A percentile compares a stretch with the other conserved stretches of the same genome.
These are phyloP conservation scores for Penstemon newberryi DNA, from an alignment of 257 asterid genomes.

Conservation along the genomic window DNA sequence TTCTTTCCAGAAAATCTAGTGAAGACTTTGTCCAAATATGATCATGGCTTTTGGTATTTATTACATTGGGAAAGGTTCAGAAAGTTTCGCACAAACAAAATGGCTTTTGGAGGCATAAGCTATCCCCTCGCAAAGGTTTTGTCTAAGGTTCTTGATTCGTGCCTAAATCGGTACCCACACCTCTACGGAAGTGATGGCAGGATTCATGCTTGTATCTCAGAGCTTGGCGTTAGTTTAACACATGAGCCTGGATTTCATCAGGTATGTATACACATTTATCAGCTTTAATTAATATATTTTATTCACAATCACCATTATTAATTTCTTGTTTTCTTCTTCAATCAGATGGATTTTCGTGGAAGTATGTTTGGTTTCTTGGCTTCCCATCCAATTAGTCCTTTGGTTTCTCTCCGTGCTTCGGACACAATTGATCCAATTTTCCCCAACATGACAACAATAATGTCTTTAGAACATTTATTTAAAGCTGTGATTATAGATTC, in stretches of 20 bases:
- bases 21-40: conserved; percentile 73
- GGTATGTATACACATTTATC: conserved; percentile 38
- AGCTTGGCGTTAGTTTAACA: conserved; percentile 73
- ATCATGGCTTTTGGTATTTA: conserved; percentile 76
- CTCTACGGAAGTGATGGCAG: conserved; percentile 75
- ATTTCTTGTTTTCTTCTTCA: neutral
- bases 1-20: conserved; percentile 83
- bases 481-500: conserved; percentile 56
- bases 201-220: conserved; percentile 67
- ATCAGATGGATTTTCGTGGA: conserved; percentile 79
- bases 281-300: neutral
- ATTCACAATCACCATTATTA: neutral
- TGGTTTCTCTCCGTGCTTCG: conserved; percentile 69
- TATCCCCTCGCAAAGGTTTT: conserved; percentile 67
- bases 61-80: conserved; percentile 72
- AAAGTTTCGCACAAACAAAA: conserved; percentile 50
- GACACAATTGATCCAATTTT: conserved; percentile 60
- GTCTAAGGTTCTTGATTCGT: conserved; percentile 66
- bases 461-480: conserved; percentile 53
- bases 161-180: conserved; percentile 62
- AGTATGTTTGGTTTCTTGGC: conserved; percentile 67
- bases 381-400: conserved; percentile 63
- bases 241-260: conserved; percentile 91
- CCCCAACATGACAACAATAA: conserved; percentile 49
- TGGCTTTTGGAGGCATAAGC: conserved; percentile 95